Conservation (phyloP, 2,329 filamentous ascomycete genomes). For the Fusarium gaditjirri region DNA sequence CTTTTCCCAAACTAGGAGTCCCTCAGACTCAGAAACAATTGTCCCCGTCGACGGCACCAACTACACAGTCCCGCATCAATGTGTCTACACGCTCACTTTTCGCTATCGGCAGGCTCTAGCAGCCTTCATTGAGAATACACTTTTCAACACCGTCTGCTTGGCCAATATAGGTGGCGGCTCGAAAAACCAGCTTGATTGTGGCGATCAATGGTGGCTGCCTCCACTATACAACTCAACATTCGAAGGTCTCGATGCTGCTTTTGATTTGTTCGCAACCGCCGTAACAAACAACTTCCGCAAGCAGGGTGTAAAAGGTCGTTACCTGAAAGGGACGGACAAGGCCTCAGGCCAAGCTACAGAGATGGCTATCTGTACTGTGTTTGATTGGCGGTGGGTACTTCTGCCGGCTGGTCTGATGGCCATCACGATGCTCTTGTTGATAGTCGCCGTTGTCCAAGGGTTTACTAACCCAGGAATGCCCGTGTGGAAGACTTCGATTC, state of each 20-base stretch:
- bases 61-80: background rate
- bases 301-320: background rate
- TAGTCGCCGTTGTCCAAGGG: background rate
- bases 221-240: background rate
- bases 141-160: background rate
- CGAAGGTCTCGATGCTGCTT: background rate
- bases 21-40: background rate
- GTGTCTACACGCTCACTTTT: background rate
- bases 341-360: background rate
- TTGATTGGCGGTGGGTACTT: constrained; percentile 12
- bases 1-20: background rate
- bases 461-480: background rate
- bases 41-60: background rate
- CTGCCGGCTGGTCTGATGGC: background rate
- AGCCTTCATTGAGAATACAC: background rate
- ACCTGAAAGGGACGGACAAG: background rate
- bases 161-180: rapidly evolving
- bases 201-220: background rate
- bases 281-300: constrained; percentile 5
- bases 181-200: background rate
- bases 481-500: constrained; percentile 3
- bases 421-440: background rate
- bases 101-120: background rate
- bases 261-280: background rate
- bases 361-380: background rate